Conservation (phyloP, 2,329 filamentous ascomycete genomes). For the Epichloe bromicola region DNA sequence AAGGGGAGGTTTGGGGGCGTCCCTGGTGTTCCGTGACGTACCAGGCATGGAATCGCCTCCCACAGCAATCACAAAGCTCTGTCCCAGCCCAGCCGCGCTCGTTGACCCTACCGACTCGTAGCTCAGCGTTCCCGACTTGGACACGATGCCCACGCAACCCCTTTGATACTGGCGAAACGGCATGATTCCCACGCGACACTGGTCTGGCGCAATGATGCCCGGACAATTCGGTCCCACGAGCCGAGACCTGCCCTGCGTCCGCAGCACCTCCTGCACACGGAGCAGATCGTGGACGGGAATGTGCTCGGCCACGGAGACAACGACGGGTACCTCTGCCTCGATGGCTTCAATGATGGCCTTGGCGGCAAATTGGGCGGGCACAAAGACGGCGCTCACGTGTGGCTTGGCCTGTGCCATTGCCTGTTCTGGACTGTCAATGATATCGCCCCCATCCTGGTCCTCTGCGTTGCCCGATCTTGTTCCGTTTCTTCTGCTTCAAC, state of each 20-base stretch:
- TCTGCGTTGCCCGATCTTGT: too few relatives aligned
- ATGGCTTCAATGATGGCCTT: conserved; percentile 61
- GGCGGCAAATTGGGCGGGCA: conserved; percentile 53
- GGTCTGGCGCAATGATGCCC: conserved; percentile 63
- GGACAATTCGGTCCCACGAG: conserved; percentile 73
- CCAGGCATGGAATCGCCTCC: conserved; percentile 64
- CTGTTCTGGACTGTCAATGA: conserved; percentile 9
- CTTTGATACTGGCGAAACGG: conserved; percentile 29
- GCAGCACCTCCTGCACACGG: conserved; percentile 53
- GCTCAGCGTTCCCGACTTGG: conserved; percentile 69
- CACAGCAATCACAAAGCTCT: conserved; percentile 66
- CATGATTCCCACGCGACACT: conserved; percentile 39
- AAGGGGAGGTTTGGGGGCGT: too few relatives aligned
- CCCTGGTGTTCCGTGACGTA: conserved; percentile 4
- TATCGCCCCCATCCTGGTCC: too few relatives aligned
- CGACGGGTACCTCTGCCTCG: conserved; percentile 63
- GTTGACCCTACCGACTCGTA: conserved; percentile 70
- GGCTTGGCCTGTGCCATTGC: conserved; percentile 29
- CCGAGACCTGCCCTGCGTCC: conserved; percentile 57
- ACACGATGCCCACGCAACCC: conserved; percentile 60
- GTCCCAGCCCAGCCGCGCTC: conserved; percentile 59
- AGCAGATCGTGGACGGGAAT: conserved; percentile 69
- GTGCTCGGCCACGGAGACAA: conserved; percentile 70
- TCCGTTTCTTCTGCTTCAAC: too few relatives aligned
- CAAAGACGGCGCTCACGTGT: conserved; percentile 61